A percentile compares a stretch with the other conserved stretches of the same genome.
Conservation (phyloP, 129 eudicot genomes). For the Ambrosia trifida region DNA sequence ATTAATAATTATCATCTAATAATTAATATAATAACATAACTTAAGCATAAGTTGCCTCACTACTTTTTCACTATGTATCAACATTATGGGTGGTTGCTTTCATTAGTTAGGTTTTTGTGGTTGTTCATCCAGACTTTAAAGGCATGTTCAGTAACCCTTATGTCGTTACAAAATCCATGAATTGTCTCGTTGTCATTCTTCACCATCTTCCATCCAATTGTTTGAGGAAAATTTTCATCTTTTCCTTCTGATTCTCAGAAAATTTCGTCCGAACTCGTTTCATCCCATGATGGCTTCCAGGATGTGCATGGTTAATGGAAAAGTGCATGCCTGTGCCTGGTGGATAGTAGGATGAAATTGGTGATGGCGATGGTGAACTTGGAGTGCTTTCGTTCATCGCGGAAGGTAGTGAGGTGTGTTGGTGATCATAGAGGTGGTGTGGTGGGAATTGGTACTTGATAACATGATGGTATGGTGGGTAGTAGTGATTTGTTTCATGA, state of each 20-base stretch:
- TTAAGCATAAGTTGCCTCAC: too few relatives aligned
- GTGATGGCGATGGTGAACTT: conserved; percentile 59
- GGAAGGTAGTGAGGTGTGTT: conserved; percentile 28
- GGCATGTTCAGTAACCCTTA: conserved; percentile 53
- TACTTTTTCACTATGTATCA: too few relatives aligned
- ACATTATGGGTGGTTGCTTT: too few relatives aligned
- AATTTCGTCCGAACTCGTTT: conserved; percentile 57
- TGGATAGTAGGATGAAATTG: conserved; percentile 64
- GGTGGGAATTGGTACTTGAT: conserved; percentile 36
- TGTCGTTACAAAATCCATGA: conserved; percentile 40
- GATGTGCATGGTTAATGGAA: not conserved
- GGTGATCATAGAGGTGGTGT: too few relatives aligned
- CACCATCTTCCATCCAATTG: conserved; percentile 67
- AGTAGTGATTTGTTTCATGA: conserved; percentile 48
- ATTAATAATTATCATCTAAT: too few relatives aligned
- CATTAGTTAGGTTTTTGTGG: conserved; percentile 33
- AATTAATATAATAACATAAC: too few relatives aligned
- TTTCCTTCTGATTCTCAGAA: conserved; percentile 43
- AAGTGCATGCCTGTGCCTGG: conserved; percentile 62
- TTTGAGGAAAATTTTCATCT: conserved; percentile 59
- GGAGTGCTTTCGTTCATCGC: conserved; percentile 43
- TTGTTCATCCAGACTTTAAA: conserved; percentile 82
- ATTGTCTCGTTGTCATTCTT: conserved; percentile 45
- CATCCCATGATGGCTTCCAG: conserved; percentile 2
- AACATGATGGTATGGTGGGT: conserved; percentile 27